Base-by-base conservation (phyloP, 345 rosid genomes). In the Melaleuca quinquenervia region DNA sequence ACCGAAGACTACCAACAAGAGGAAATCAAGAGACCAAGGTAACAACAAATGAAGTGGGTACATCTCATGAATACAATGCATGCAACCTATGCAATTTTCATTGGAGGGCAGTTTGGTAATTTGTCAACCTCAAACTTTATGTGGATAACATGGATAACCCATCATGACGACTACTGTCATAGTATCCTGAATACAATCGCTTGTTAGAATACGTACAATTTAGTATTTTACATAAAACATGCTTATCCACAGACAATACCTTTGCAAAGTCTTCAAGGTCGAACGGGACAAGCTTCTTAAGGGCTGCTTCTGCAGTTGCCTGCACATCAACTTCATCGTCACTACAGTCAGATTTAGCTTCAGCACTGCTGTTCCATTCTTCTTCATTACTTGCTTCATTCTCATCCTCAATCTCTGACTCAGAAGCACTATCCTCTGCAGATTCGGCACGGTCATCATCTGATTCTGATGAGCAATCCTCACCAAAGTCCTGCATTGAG, bases 341-440 rank as follows among this genome's bases (percentile, higher is more conserved):
- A 86, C 95, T 93, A 85, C 94, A 85, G 85, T 96, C 98, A 84
- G 96, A 90, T 92, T 62, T 95, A 11, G 88, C 93, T 89, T 95
- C 98, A 85, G 85, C 89, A 74, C 93, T 92, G 88, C 94, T 92
- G 78, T 95, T 88, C 93, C 91, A 93, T 51, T 93, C 98, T 87
- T 93, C 98, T 88, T 93, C 97, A 48, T 93, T 94, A 82, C 88
- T 86, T 27, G 86, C 94, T 86, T 93, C 94, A 90, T 93, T 94
- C 85, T 94, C 99, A 76, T 94, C 98, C 89, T 97, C 99, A 88
- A 52, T 89, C 87, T 96, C 99, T 22, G 98, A 96, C 90, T 93
- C 99, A n/a, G 96, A 91, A 44, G 95, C 83, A 87, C 90, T 53
- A 84, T 95, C 99, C 85, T 92, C 98, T 50, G 64, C 91, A 76